These are phyloP conservation scores for Serendipita sp. DNA, from an alignment of 768 basidiomycete species.

Conservation along the genomic window DNA sequence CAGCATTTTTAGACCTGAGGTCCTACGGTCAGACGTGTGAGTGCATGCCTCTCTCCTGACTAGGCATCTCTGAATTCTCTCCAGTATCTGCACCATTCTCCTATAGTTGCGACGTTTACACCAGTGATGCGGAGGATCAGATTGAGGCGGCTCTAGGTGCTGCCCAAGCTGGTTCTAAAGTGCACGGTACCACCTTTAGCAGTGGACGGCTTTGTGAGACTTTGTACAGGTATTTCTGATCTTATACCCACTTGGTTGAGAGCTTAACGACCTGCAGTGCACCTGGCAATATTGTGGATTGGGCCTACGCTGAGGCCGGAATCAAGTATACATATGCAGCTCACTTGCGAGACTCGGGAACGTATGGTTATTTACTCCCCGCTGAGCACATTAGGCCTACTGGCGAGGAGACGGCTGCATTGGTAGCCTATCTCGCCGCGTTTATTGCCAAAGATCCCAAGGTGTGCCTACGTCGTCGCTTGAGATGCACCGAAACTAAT, in stretches of 20 bases:
- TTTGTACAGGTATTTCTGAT: constrained; percentile 24
- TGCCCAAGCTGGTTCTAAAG: constrained; percentile 34
- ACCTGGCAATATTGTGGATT: constrained; percentile 51
- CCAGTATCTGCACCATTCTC: constrained; percentile 68
- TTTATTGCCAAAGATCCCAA: constrained; percentile 33
- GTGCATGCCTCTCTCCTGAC: background rate
- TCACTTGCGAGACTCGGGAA: constrained; percentile 54
- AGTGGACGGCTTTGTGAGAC: constrained; percentile 31
- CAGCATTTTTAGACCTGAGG: constrained; percentile 57
- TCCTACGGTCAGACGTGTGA: constrained; percentile 72
- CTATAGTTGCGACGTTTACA: constrained; percentile 43
- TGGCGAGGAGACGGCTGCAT: constrained; percentile 55
- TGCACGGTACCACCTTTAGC: constrained; percentile 30
- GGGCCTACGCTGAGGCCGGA: constrained; percentile 38
- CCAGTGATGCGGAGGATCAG: constrained; percentile 60
- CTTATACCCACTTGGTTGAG: background rate
- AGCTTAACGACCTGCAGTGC: constrained; percentile 17
- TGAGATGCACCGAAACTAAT: background rate
- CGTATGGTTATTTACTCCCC: constrained; percentile 70
- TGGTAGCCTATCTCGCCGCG: constrained; percentile 48
- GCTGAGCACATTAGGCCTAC: constrained; percentile 56
- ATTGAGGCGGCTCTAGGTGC: constrained; percentile 57
- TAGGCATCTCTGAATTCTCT: background rate
- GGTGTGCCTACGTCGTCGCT: background rate
- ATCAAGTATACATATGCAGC: constrained; percentile 49